These are phyloP conservation scores for Mrakia blollopis DNA, from an alignment of 768 basidiomycete species.

Conservation along the genomic window DNA sequence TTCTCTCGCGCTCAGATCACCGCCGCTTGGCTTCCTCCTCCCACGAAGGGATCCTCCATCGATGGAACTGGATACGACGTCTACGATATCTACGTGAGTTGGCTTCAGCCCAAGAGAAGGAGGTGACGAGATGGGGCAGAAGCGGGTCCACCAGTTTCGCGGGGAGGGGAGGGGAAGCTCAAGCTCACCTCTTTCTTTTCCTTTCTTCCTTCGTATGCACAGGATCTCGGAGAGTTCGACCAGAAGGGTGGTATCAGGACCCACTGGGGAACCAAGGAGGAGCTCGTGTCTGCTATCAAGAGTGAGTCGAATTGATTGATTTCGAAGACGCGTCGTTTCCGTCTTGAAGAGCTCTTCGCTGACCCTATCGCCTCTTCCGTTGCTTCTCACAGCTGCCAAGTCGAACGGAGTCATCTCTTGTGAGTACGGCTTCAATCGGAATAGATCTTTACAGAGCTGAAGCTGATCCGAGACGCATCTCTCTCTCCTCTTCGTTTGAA, in stretches of 20 bases:
- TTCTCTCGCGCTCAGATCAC: constrained; percentile 37
- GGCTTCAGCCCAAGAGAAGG: not conserved
- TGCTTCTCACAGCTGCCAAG: constrained; percentile 48
- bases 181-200: not conserved
- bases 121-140: not conserved
- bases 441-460: not conserved
- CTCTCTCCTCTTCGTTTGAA: not conserved
- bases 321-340: not conserved
- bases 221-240: constrained; percentile 35
- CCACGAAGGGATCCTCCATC: constrained; percentile 30
- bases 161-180: not conserved
- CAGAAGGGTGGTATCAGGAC: constrained; percentile 48
- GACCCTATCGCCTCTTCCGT: not conserved
- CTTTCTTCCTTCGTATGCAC: not conserved
- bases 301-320: constrained; percentile 33
- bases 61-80: constrained; percentile 25
- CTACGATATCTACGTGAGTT: constrained; percentile 28
- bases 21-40: constrained; percentile 43
- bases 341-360: not conserved
- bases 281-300: constrained; percentile 64
- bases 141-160: constrained; percentile 2
- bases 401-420: constrained; percentile 62
- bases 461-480: not conserved
- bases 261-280: constrained; percentile 81
- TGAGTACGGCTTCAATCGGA: not conserved